Percentiles rank a stretch among this genome's conserved stretches.
Conservation (phyloP, 768 basidiomycete genomes). For the Calvatia gigantea region DNA sequence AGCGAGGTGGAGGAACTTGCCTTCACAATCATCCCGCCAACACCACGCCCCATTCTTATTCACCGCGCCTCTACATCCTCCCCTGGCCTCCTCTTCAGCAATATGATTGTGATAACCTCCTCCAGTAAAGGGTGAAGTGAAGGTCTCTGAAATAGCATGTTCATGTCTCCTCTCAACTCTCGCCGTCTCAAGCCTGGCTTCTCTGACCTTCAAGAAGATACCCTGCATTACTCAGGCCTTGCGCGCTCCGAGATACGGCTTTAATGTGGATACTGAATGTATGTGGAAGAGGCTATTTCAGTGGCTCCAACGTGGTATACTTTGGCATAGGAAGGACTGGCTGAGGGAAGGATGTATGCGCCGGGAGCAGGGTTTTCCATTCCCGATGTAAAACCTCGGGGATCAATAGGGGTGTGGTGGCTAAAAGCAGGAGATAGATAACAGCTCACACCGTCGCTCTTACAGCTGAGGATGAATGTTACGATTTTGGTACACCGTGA, state of each 20-base stretch:
- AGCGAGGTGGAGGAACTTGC: slow-evolving; percentile 32
- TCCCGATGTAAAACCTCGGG: no score
- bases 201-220: slow-evolving; percentile 58
- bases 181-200: slow-evolving; percentile 73
- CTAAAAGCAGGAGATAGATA: no score
- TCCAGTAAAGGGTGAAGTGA: slow-evolving; percentile 59
- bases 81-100: slow-evolving; percentile 45
- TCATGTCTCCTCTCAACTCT: slow-evolving; percentile 71
- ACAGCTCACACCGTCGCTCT: no score
- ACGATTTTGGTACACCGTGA: no score
- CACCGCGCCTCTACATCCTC: slow-evolving; percentile 15
- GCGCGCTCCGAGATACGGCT: no score
- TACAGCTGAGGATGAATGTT: no score
- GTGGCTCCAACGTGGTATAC: slow-evolving; percentile 79
- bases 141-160: slow-evolving; percentile 68
- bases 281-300: slow-evolving; percentile 50
- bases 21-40: slow-evolving; percentile 76
- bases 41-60: slow-evolving; percentile 84
- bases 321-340: slow-evolving; percentile 72
- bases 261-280: slow-evolving; percentile 63
- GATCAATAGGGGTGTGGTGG: no score
- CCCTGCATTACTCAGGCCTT: slow-evolving; percentile 60
- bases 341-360: no score
- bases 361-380: no score
- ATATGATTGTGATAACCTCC: slow-evolving; percentile 37